Percentiles rank a stretch among this genome's conserved stretches.
Conservation (phyloP, 805 yeast genomes). For the Ogataea pini region DNA sequence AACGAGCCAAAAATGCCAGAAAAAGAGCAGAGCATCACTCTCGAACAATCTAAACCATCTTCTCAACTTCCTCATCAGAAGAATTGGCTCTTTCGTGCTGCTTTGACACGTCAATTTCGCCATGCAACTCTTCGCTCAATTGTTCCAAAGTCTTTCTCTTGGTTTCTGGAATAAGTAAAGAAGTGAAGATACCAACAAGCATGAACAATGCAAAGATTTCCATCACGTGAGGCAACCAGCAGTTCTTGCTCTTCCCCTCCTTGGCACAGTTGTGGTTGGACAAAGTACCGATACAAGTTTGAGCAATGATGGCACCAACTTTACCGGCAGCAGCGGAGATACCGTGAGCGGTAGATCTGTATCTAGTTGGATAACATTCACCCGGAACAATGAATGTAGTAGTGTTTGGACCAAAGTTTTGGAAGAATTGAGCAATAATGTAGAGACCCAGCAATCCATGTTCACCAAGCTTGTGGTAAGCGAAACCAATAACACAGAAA, state of each 20-base stretch:
- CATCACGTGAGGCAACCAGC: slow-evolving; percentile 92
- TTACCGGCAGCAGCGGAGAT: slow-evolving; percentile 91
- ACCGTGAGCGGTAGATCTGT: slow-evolving; percentile 95
- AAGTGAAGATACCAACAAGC: slow-evolving; percentile 70
- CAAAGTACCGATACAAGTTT: slow-evolving; percentile 82
- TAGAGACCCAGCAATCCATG: slow-evolving; percentile 75
- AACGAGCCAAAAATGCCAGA: not conserved
- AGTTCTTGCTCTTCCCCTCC: slow-evolving; percentile 48
- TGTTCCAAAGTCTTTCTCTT: slow-evolving; percentile 89
- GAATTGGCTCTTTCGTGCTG: slow-evolving; percentile 21
- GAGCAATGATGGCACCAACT: slow-evolving; percentile 91
- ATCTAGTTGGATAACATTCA: slow-evolving; percentile 91
- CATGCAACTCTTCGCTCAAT: slow-evolving; percentile 78
- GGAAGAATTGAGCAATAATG: slow-evolving; percentile 82
- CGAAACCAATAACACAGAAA: slow-evolving; percentile 83
- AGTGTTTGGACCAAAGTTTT: slow-evolving; percentile 91
- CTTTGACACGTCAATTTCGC: slow-evolving; percentile 55
- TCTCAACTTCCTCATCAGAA: slow-evolving; percentile 31
- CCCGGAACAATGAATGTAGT: slow-evolving; percentile 92
- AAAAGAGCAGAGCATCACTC: not conserved
- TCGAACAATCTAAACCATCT: slow-evolving; percentile 18
- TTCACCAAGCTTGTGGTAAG: slow-evolving; percentile 66
- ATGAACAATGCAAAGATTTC: slow-evolving; percentile 90
- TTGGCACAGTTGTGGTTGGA: slow-evolving; percentile 74
- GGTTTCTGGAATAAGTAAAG: slow-evolving; percentile 83